These are phyloP conservation scores for Epithele typhae DNA, from an alignment of 768 basidiomycete genomes.

Conservation along the genomic window DNA sequence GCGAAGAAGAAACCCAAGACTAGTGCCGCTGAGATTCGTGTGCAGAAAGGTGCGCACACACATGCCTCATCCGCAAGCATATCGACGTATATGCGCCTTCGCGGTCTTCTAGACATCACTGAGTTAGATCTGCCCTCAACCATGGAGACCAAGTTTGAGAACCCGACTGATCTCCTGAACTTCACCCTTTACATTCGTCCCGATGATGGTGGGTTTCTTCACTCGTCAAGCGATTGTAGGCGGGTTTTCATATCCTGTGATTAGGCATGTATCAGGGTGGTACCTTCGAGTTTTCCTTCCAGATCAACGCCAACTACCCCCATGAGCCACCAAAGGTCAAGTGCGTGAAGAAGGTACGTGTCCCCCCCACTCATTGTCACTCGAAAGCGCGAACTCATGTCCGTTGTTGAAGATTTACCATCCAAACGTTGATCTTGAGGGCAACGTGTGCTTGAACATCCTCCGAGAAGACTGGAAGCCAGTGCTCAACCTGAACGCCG, in stretches of 20 bases:
- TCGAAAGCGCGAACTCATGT: not conserved
- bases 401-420: slow-evolving; percentile 99
- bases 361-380: not conserved
- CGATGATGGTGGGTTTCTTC: slow-evolving; percentile 78
- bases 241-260: not conserved
- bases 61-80: not conserved
- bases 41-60: slow-evolving; percentile 84
- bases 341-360: slow-evolving; percentile 84
- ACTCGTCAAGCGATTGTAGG: not conserved
- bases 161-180: slow-evolving; percentile 93
- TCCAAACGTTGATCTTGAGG: slow-evolving; percentile 96
- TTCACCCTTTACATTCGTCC: slow-evolving; percentile 94
- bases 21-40: slow-evolving; percentile 94
- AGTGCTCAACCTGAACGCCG: slow-evolving; percentile 93
- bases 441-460: slow-evolving; percentile 98
- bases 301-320: slow-evolving; percentile 96
- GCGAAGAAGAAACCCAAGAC: slow-evolving; percentile 99
- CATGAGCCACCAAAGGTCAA: slow-evolving; percentile 99
- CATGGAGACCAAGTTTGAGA: slow-evolving; percentile 93
- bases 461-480: slow-evolving; percentile 99
- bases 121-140: slow-evolving; percentile 94
- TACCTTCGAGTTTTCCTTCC: slow-evolving; percentile 89
- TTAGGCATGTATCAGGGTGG: slow-evolving; percentile 98
- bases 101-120: slow-evolving; percentile 67
- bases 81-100: no score